Base-by-base conservation (phyloP, 1,284 basidiomycete species). In the Vanrija humicola region DNA sequence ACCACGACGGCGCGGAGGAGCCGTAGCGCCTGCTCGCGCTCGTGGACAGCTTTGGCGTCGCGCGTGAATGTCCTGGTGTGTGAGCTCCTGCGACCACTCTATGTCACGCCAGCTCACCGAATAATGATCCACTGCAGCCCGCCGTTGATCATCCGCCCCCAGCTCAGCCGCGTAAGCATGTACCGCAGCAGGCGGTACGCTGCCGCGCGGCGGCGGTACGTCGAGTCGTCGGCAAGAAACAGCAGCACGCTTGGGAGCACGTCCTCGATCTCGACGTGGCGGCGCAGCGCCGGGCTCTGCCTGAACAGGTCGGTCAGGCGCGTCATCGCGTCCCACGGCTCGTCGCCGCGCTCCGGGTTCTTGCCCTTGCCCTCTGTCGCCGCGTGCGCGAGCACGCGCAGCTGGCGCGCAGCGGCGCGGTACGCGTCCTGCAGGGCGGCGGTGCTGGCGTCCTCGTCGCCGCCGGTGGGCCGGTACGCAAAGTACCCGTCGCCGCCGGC, bases 11-110 rank as follows among this genome's bases (percentile, higher is more conserved):
- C 79, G n/a, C 95, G 87, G 46, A 98, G 83, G 19, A 98, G 83
- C 61, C 91, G 90, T 65, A 99, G 84, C n/a, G 85, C 91, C 72
- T 98, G 93, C 70, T 97, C 90, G 68, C 93, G 89, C 78, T 98
- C 95, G 3, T 86, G 80, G 1, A 86, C 83, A 63, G 66, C 64
- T 66, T 91, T 89, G 68, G 84, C 86, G 69, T 97, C 94, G 16
- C 92, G 85, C 1, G 87, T 83, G 26, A 97, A 80, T 0, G 92
- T 86, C 58, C 92, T 93, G 55, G 1, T 12, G 5, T 0, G 55
- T 55, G 26, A 55, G 55, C 44, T 42, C 7, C 5, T 21, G 15
- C 28, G 14, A 6, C 12, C 18, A 10, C 25, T n/a, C 16, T n/a
- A n/a, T n/a, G n/a, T n/a, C n/a, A n/a, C n/a, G n/a, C n/a, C n/a